Evolutionary conservation across 768 basidiomycete genomes (phyloP), one percentile per base, ranked within the genome.

Genomic region (Tricholoma sp.): DNA sequence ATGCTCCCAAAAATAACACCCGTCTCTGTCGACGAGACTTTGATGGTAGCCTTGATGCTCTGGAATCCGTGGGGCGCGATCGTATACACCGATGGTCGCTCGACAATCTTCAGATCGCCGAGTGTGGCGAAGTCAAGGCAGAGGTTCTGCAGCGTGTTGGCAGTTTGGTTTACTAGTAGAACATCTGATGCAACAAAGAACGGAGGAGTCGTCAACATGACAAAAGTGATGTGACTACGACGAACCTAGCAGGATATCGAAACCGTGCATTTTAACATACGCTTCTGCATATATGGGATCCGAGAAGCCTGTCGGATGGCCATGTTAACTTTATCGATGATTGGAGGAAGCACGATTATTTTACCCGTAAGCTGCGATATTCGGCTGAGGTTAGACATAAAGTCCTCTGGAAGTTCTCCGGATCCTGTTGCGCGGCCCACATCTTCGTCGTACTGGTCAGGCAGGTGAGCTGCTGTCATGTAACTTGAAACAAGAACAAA

Each of bases 201-300:
- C 55, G 37, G 19, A 53, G 37, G 24, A 57, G 41, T 5, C n/a
- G 39, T 35, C 49, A 45, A 10, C 31, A 35, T 21, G 29, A 18
- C 9, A 5, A 29, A 45, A 49, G 39, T 11, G 31, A 3, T n/a
- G 24, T 22, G 9, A n/a, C 49, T 37, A 51, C 1, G 18, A 67
- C 77, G 22, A 54, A 91, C 91, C 93, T 3, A 99, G 83, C 41
- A 93, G 73, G 66, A 99, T 97, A 69, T 99, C 96, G 70, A 98
- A 98, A 37, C 94, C 94, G 62, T 98, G 92, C 72, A 98, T 92
- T 71, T 94, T 96, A 63, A 98, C 95, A 66, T 92, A 93, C 2
- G 96, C 95, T 70, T 99, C 97, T 7, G 95, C 95, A 64, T 98
- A 98, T 60, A 99, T 93, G 10, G 96, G 93, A 69, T 98, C 97